Evolutionary conservation across 176 grass and related monocot species (phyloP).

Genomic region (barley (Hordeum vulgare)): DNA sequence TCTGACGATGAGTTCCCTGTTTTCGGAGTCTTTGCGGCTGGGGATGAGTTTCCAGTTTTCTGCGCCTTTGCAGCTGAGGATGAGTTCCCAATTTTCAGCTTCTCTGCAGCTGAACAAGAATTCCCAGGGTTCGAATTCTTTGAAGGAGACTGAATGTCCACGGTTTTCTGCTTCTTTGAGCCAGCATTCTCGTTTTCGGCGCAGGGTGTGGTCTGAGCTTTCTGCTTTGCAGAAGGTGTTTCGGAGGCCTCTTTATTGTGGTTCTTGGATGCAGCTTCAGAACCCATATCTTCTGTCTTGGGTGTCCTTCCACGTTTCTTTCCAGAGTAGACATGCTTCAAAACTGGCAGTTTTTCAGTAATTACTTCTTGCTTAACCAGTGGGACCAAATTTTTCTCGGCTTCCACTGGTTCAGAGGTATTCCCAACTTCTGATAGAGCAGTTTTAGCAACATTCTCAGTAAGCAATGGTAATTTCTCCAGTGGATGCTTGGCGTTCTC

Average conservation of each 20-base stretch:
- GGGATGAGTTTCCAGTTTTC: neutral
- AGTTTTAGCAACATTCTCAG: neutral
- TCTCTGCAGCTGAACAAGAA: neutral
- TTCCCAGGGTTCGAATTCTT: neutral
- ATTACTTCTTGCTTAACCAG: conserved; percentile 8
- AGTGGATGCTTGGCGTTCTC: conserved; percentile 1
- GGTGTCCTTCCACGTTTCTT: conserved; percentile 23
- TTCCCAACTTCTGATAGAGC: neutral
- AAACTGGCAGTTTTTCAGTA: conserved; percentile 13
- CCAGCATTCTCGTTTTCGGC: neutral
- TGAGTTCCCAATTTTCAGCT: neutral
- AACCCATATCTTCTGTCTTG: neutral
- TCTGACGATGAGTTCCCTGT: neutral
- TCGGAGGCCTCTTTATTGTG: neutral
- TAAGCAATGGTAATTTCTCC: neutral
- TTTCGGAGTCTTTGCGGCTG: neutral
- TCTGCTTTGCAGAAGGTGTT: neutral
- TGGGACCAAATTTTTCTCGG: neutral
- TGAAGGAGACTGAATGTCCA: neutral
- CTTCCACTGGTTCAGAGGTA: neutral
- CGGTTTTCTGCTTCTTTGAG: neutral
- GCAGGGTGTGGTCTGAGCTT: neutral
- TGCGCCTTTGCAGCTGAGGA: conserved; percentile 1
- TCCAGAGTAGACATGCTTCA: conserved; percentile 14
- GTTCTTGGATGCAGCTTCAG: conserved; percentile 1